These are phyloP conservation scores for Spergularia azorica DNA, from an alignment of 179 eudicot species.

Conservation along the genomic window DNA sequence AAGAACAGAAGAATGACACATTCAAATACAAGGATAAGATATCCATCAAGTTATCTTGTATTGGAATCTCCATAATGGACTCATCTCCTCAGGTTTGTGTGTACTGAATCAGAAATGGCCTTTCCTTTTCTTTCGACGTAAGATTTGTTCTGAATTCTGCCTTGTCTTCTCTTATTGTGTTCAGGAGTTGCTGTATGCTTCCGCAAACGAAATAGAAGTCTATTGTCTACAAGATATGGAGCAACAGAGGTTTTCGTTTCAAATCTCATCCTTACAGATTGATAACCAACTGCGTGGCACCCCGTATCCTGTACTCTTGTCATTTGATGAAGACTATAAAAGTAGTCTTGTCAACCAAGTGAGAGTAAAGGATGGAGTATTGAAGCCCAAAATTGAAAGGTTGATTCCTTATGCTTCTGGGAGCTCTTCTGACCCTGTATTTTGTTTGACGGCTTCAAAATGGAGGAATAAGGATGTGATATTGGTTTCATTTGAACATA, in stretches of 20 bases:
- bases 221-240: slow-evolving; percentile 71
- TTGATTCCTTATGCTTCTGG: slow-evolving; percentile 42
- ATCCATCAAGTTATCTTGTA: slow-evolving; percentile 60
- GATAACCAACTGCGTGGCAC: slow-evolving; percentile 83
- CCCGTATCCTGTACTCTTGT: slow-evolving; percentile 81
- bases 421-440: slow-evolving; percentile 54
- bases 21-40: slow-evolving; percentile 64
- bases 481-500: slow-evolving; percentile 71
- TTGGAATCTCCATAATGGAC: slow-evolving; percentile 85
- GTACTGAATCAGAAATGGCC: slow-evolving; percentile 5
- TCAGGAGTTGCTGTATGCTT: slow-evolving; percentile 84
- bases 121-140: not conserved
- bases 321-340: slow-evolving; percentile 63
- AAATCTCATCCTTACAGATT: slow-evolving; percentile 73
- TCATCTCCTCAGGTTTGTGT: slow-evolving; percentile 71
- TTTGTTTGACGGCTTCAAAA: slow-evolving; percentile 67
- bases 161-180: not conserved
- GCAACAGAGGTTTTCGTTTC: slow-evolving; percentile 67
- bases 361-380: slow-evolving; percentile 50
- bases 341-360: slow-evolving; percentile 41
- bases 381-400: slow-evolving; percentile 44
- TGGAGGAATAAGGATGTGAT: slow-evolving; percentile 77
- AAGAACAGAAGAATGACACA: slow-evolving; percentile 36
- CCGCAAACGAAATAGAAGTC: slow-evolving; percentile 61
- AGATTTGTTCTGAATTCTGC: not conserved